Percentiles rank a stretch among this genome's conserved stretches.
phyloP scores from a whole-genome alignment of 2,329 filamentous ascomycete genomes.

The Chrysoporthe austroafricana region DNA sequence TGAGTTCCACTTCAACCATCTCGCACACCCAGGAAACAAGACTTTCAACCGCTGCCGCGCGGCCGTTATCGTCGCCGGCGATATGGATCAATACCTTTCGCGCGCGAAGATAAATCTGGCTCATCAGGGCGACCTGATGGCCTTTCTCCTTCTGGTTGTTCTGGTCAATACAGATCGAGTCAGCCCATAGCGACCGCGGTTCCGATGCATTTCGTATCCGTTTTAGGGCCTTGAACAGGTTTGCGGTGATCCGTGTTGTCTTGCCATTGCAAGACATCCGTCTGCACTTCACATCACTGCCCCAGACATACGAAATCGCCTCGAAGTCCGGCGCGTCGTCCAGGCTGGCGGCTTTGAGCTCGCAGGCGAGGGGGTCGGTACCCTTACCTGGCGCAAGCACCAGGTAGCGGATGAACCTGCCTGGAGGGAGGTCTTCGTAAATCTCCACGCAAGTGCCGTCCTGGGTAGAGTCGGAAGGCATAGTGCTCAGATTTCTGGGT shows the following conservation, averaged over 20 bases:
- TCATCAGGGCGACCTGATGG: not conserved
- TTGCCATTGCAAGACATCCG: not conserved
- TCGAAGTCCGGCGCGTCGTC: not conserved
- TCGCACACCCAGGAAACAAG: not conserved
- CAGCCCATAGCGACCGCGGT: not conserved
- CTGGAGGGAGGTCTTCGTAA: not conserved
- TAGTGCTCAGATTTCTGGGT: not conserved
- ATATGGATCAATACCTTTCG: not conserved
- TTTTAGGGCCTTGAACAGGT: not conserved
- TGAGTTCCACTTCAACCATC: not conserved
- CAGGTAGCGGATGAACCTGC: not conserved
- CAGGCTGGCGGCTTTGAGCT: not conserved
- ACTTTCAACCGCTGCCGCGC: not conserved
- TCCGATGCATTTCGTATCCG: not conserved
- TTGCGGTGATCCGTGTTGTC: not conserved
- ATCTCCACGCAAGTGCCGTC: not conserved
- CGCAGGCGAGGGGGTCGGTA: not conserved
- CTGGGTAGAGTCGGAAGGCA: not conserved
- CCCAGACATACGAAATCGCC: not conserved
- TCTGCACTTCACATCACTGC: not conserved
- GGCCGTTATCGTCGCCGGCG: not conserved
- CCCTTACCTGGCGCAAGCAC: not conserved
- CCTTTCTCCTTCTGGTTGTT: not conserved
- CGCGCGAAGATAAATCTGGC: not conserved
- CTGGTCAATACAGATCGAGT: not conserved